Evolutionary conservation across 768 basidiomycete genomes (phyloP), one percentile per base, ranked within the genome.

Genomic region (Cubamyces lactineus): DNA sequence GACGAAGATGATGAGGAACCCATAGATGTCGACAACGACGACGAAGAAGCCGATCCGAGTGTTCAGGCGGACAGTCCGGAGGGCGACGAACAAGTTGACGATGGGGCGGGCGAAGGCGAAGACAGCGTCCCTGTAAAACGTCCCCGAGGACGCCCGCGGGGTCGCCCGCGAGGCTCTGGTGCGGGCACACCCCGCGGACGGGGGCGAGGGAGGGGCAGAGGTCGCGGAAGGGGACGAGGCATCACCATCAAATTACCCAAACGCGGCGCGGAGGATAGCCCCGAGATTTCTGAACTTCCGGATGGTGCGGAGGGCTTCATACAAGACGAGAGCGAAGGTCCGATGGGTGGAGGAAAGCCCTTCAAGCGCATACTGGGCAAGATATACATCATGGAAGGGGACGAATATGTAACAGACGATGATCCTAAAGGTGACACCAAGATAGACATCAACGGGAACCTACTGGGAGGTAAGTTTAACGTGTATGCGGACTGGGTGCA

Each of bases 371-470:
- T 97, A 66, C 86, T 88, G 40, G 93, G 89, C 11, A 80, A 85
- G 65, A 81, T 85, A 5, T 90, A 89, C 71, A 78, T 88, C 48
- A 88, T 97, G 53, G 91, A 93, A 39, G 89, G 90, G 47, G 96
- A 98, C 72, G 96, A 98, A 76, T 87, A 94, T 65, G 76, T 90
- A 50, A 89, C 94, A 6, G 86, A 87, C 1, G 84, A 93, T 49
- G 91, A 98, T 70, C 81, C 85, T 54, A 92, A 88, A 66, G 97
- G 96, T 5, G 89, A 98, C 74, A 83, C 87, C 62, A 99, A 99
- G 79, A 91, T 99, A 23, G 96, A 98, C 71, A 78, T 77, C 63
- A 82, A 86, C 63, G 97, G 96, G 15, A 88, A 87, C 65, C 73
- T 98, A 26, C 82, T 93, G 7, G 96, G 88, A 62, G 94, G 95